Percentiles rank a stretch among this genome's conserved stretches.
These are phyloP conservation scores for Ceratobasidium theobromae DNA, from an alignment of 1,284 basidiomycete species.

Conservation along the genomic window DNA sequence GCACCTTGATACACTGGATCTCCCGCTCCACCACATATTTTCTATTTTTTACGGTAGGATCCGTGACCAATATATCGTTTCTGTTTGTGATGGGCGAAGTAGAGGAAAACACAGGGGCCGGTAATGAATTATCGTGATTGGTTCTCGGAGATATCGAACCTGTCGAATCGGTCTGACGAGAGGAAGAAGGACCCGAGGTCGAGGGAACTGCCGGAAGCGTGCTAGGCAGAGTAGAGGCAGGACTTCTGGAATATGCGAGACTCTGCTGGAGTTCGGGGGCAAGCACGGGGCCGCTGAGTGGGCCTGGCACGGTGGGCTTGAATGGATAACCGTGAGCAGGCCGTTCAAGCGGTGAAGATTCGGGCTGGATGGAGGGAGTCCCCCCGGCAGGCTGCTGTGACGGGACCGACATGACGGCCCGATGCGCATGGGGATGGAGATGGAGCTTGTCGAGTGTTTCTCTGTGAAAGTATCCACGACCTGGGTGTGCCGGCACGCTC, in stretches of 20 bases:
- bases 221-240: constrained; percentile 9
- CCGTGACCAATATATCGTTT: not conserved
- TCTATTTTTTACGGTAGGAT: constrained; percentile 10
- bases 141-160: constrained; percentile 13
- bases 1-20: constrained; percentile 25
- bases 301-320: constrained; percentile 17
- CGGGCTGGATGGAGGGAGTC: not conserved
- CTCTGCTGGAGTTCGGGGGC: constrained; percentile 24
- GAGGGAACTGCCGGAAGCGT: constrained; percentile 19
- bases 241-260: constrained; percentile 20
- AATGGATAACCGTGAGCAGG: constrained; percentile 8
- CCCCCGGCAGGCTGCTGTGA: constrained; percentile 2
- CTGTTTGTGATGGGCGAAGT: constrained; percentile 10
- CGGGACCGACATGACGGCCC: constrained; percentile 12
- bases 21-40: constrained; percentile 25
- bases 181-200: constrained; percentile 21
- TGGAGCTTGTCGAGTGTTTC: constrained; percentile 26
- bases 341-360: not conserved
- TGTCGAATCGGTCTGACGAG: constrained; percentile 15
- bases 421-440: constrained; percentile 12
- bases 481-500: not conserved
- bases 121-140: constrained; percentile 10
- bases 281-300: constrained; percentile 12
- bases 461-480: not conserved
- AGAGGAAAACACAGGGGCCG: constrained; percentile 14